phyloP scores from a whole-genome alignment of 2,329 filamentous ascomycete species.

The Diaporthe australafricana region DNA sequence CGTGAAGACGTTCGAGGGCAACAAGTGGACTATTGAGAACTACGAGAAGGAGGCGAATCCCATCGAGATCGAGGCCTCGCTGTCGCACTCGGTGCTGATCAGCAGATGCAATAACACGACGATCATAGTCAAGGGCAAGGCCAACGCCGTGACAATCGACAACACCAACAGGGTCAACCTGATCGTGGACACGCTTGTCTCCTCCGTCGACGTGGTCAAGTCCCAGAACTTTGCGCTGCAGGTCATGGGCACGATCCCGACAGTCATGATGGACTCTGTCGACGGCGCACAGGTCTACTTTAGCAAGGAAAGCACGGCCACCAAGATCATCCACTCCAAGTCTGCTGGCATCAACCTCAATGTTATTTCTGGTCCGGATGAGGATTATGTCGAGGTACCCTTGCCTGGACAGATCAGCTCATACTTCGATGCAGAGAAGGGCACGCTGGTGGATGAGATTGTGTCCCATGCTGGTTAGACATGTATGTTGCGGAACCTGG shows the following conservation, averaged over 20 bases:
- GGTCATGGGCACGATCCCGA: constrained; percentile 86
- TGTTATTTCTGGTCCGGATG: constrained; percentile 75
- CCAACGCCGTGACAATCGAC: constrained; percentile 96
- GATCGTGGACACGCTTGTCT: constrained; percentile 89
- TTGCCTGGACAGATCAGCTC: constrained; percentile 91
- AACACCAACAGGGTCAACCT: constrained; percentile 88
- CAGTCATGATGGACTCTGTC: constrained; percentile 91
- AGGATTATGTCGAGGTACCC: constrained; percentile 88
- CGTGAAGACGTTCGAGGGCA: constrained; percentile 83
- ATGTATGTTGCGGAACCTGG: neutral
- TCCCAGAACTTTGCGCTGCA: constrained; percentile 95
- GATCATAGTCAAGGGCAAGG: constrained; percentile 90
- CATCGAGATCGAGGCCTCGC: constrained; percentile 83
- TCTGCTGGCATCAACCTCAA: constrained; percentile 89
- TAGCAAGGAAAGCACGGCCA: constrained; percentile 79
- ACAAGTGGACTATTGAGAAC: constrained; percentile 97
- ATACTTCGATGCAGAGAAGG: constrained; percentile 75
- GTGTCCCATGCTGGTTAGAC: constrained; percentile 88
- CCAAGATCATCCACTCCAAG: constrained; percentile 92
- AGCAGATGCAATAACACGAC: constrained; percentile 92
- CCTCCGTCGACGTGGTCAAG: constrained; percentile 94
- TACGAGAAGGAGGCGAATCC: constrained; percentile 81
- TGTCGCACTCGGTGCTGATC: constrained; percentile 92
- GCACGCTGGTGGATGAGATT: constrained; percentile 89
- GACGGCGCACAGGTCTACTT: constrained; percentile 92